Percentiles rank a stretch among this genome's conserved stretches.
phyloP scores from a whole-genome alignment of 768 basidiomycete genomes.

The Serendipita sp. region DNA sequence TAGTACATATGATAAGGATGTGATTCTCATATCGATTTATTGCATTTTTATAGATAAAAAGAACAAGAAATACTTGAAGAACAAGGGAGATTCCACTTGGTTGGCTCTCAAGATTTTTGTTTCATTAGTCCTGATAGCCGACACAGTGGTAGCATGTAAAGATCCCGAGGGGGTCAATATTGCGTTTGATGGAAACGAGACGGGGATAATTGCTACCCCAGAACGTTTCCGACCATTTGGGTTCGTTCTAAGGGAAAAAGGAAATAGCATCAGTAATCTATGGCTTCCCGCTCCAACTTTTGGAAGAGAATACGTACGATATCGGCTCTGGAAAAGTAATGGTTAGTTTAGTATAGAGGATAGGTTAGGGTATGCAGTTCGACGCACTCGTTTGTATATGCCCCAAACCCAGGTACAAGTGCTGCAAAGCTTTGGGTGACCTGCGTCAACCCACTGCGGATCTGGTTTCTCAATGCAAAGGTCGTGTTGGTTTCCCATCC shows the following conservation, averaged over 20 bases:
- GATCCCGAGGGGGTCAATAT: background rate
- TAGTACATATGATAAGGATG: too few species aligned
- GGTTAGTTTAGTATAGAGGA: background rate
- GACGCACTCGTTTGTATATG: background rate
- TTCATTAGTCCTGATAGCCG: background rate
- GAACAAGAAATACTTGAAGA: too few species aligned
- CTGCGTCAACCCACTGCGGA: background rate
- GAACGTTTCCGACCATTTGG: constrained; percentile 1
- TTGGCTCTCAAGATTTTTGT: too few species aligned
- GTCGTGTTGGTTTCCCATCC: background rate
- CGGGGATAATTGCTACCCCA: constrained; percentile 8
- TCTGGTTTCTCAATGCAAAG: background rate
- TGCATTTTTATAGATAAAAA: too few species aligned
- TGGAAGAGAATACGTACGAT: background rate
- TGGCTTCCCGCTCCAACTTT: background rate
- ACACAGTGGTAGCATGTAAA: constrained; percentile 5
- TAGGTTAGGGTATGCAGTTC: background rate
- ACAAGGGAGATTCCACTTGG: background rate
- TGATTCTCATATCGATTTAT: too few species aligned
- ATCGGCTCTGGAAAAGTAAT: background rate
- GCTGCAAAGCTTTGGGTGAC: background rate
- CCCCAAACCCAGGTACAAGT: background rate
- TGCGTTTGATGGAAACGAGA: background rate
- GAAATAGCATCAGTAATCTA: background rate
- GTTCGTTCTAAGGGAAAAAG: background rate